These are phyloP conservation scores for Penicillium maclennaniae DNA, from an alignment of 495 filamentous ascomycete genomes.

Conservation along the genomic window DNA sequence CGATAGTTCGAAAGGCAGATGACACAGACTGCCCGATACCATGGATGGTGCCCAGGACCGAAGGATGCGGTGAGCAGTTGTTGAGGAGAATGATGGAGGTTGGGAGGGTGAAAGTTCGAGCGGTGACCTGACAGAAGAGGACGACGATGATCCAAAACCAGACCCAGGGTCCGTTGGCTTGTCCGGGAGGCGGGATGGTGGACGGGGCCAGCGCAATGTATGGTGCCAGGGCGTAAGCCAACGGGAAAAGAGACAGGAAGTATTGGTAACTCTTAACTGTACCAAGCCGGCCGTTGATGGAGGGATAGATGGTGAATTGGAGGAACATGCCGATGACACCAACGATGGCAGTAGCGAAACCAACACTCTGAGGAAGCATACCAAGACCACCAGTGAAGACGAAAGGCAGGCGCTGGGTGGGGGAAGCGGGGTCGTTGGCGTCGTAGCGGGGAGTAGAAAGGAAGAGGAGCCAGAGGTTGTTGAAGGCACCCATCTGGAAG, in stretches of 20 bases:
- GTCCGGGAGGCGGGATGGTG: slow-evolving; percentile 51
- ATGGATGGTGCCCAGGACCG: slow-evolving; percentile 77
- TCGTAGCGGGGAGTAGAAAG: slow-evolving; percentile 75
- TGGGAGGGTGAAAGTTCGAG: slow-evolving; percentile 78
- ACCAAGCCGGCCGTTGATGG: slow-evolving; percentile 62
- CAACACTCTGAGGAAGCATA: slow-evolving; percentile 68
- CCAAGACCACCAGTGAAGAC: slow-evolving; percentile 78
- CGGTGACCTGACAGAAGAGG: slow-evolving; percentile 68
- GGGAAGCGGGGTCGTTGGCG: slow-evolving; percentile 37
- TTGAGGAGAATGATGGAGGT: slow-evolving; percentile 76
- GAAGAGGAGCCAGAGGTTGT: slow-evolving; percentile 80
- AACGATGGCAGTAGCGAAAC: slow-evolving; percentile 73
- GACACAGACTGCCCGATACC: slow-evolving; percentile 74
- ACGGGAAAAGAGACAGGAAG: slow-evolving; percentile 67
- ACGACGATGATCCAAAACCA: slow-evolving; percentile 68
- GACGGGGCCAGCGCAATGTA: slow-evolving; percentile 70
- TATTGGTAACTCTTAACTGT: slow-evolving; percentile 65
- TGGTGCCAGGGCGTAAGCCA: slow-evolving; percentile 68
- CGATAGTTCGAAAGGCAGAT: slow-evolving; percentile 67
- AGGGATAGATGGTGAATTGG: slow-evolving; percentile 74
- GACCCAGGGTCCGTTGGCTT: slow-evolving; percentile 60
- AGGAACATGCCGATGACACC: slow-evolving; percentile 73
- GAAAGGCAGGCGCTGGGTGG: slow-evolving; percentile 54
- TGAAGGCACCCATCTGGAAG: slow-evolving; percentile 76
- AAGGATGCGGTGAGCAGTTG: slow-evolving; percentile 78